Conservation (phyloP, 495 filamentous ascomycete species). For the Apodospora peruviana region DNA sequence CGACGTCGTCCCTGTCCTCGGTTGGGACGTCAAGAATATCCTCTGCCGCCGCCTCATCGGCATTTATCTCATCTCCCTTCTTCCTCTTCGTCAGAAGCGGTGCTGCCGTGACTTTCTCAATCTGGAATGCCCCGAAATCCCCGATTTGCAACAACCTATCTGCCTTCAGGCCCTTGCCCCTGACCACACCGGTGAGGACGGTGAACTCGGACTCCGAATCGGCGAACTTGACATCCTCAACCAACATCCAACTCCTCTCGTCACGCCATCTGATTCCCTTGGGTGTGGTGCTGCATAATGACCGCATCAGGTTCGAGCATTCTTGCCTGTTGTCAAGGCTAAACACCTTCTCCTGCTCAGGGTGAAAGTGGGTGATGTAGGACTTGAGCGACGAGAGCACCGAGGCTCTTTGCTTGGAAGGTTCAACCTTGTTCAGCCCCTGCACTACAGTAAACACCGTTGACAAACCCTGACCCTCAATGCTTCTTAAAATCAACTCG, state of each 20-base stretch:
- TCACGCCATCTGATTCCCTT: conserved; percentile 94
- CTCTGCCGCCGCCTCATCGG: conserved; percentile 51
- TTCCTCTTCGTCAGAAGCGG: conserved; percentile 49
- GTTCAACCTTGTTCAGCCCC: conserved; percentile 68
- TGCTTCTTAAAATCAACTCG: conserved; percentile 72
- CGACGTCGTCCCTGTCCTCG: conserved; percentile 74
- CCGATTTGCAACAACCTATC: conserved; percentile 87
- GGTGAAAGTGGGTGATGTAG: conserved; percentile 90
- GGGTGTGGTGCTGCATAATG: conserved; percentile 80
- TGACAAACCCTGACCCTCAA: conserved; percentile 90
- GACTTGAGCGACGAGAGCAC: conserved; percentile 76
- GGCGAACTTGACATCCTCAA: conserved; percentile 73
- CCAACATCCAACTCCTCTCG: conserved; percentile 87
- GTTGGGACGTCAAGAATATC: conserved; percentile 61
- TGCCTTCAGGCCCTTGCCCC: conserved; percentile 81
- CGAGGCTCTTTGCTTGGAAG: conserved; percentile 68
- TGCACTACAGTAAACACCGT: conserved; percentile 78
- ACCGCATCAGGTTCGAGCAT: conserved; percentile 80
- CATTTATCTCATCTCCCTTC: conserved; percentile 63
- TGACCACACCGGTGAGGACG: conserved; percentile 77
- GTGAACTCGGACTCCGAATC: conserved; percentile 50
- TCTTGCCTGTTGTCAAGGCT: conserved; percentile 82
- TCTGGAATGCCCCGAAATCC: conserved; percentile 93
- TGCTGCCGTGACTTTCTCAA: conserved; percentile 77
- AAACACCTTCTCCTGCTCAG: conserved; percentile 78